These are phyloP conservation scores for Dioscorea alata DNA, from an alignment of 106 monocot species.

Conservation along the genomic window DNA sequence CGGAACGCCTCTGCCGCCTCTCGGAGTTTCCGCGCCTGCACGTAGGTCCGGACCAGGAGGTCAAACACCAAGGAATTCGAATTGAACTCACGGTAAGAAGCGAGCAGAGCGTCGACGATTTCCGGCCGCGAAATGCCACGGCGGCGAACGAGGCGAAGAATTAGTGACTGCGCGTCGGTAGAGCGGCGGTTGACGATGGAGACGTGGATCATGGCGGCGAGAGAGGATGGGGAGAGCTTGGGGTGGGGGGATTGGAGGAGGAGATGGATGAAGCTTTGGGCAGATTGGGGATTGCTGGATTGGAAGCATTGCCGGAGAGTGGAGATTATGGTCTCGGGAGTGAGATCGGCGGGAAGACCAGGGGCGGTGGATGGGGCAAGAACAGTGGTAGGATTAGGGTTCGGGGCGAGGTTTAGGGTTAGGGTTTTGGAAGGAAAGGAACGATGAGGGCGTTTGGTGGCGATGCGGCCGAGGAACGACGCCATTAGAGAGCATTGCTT, in stretches of 20 bases:
- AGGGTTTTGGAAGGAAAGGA: background rate
- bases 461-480: no score
- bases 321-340: background rate
- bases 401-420: slow-evolving; percentile 12
- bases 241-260: slow-evolving; percentile 4
- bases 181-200: slow-evolving; percentile 23
- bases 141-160: slow-evolving; percentile 77
- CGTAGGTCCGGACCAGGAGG: slow-evolving; percentile 75
- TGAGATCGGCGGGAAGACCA: slow-evolving; percentile 15
- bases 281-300: background rate
- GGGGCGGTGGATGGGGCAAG: slow-evolving; percentile 3
- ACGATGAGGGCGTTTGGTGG: no score
- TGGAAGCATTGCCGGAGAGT: slow-evolving; percentile 20
- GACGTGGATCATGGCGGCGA: slow-evolving; percentile 50
- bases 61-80: slow-evolving; percentile 42
- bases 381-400: background rate
- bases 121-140: slow-evolving; percentile 38
- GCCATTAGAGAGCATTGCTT: no score
- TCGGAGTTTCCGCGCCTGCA: slow-evolving; percentile 74
- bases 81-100: slow-evolving; percentile 5
- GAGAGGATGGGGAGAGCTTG: slow-evolving; percentile 32
- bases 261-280: slow-evolving; percentile 28
- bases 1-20: slow-evolving; percentile 78
- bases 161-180: slow-evolving; percentile 58
- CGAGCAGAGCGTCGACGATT: slow-evolving; percentile 39